Conservation (phyloP, 345 rosid genomes). For the Isatis tinctoria region DNA sequence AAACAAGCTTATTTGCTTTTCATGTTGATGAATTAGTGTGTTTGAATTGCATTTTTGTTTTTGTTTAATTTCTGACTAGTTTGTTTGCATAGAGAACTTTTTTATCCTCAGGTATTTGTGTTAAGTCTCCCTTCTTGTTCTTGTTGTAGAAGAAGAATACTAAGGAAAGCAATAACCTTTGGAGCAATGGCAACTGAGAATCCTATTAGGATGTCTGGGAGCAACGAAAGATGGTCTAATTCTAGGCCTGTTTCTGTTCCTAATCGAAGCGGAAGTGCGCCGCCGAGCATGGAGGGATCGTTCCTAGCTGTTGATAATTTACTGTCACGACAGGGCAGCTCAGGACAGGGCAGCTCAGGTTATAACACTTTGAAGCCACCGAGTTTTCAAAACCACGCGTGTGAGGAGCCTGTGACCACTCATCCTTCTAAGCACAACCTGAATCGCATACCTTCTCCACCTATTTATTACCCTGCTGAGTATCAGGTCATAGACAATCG, state of each 20-base stretch:
- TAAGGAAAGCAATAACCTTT: not conserved
- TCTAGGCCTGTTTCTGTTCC: constrained; percentile 36
- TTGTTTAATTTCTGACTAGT: not conserved
- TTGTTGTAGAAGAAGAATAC: not conserved
- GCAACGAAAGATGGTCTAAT: constrained; percentile 38
- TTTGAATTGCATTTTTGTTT: not conserved
- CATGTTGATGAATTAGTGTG: not conserved
- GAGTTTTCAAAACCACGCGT: constrained; percentile 18
- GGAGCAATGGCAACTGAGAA: constrained; percentile 54
- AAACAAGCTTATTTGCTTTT: not conserved
- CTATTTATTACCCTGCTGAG: constrained; percentile 34
- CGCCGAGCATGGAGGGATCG: constrained; percentile 61
- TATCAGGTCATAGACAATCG: constrained; percentile 10
- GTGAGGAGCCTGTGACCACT: constrained; percentile 28
- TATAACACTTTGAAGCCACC: constrained; percentile 20
- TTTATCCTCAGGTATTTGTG: constrained; percentile 9
- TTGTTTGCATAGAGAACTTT: not conserved
- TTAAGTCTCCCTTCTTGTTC: not conserved
- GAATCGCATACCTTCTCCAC: constrained; percentile 41
- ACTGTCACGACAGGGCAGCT: constrained; percentile 31
- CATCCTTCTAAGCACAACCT: constrained; percentile 33
- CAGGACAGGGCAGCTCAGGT: constrained; percentile 19
- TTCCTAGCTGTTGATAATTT: constrained; percentile 43
- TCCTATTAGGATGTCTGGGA: constrained; percentile 42
- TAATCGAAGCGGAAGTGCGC: constrained; percentile 63